Conservation (phyloP, 225 moss, liverwort and hornwort species). For the Neckera pumila region DNA sequence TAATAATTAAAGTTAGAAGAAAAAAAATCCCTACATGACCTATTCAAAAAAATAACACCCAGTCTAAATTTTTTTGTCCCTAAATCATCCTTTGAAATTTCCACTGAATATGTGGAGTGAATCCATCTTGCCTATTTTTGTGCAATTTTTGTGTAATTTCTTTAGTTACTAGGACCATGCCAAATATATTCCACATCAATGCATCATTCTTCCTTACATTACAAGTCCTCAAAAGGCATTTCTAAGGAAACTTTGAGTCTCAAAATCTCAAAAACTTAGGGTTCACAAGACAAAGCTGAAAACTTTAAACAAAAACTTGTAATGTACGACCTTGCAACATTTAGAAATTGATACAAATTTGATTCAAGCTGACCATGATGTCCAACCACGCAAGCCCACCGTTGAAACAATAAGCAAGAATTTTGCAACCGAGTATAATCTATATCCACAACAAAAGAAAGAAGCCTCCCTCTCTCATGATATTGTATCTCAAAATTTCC, state of each 20-base stretch:
- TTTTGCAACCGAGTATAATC: neutral
- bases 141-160: neutral
- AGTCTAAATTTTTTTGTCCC: neutral
- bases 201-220: neutral
- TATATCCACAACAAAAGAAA: neutral
- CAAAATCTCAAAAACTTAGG: neutral
- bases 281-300: neutral
- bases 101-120: neutral
- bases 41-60: neutral
- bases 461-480: neutral
- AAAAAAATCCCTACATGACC: neutral
- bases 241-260: too few relatives aligned
- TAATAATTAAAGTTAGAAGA: neutral
- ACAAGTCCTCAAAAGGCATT: too few relatives aligned
- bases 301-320: neutral
- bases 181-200: neutral
- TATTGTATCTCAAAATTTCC: neutral
- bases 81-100: neutral
- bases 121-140: conserved; percentile 52
- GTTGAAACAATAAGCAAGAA: neutral
- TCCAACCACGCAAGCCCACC: neutral
- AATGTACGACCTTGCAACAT: neutral
- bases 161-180: neutral
- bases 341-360: neutral
- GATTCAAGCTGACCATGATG: conserved; percentile 17